Evolutionary conservation across 1,284 basidiomycete genomes (phyloP), one percentile per base, ranked within the genome.

Genomic region (Pseudozyma thailandica): DNA sequence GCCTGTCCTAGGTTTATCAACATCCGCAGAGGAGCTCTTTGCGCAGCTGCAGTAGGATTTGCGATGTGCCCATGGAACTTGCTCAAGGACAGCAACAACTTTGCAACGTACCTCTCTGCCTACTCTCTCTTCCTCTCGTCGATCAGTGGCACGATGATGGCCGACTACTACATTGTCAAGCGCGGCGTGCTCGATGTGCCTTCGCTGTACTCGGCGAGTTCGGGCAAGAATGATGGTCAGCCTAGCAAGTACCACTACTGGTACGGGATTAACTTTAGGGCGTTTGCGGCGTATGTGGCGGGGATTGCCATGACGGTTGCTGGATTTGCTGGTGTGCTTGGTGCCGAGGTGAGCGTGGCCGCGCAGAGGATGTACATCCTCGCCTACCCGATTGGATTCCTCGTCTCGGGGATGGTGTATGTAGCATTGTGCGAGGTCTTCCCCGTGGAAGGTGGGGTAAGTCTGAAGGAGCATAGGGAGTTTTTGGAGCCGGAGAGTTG

Each of bases 271-370:
- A 77, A 72, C 60, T 74, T 35, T 26, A 89, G 90, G 13, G 90
- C 90, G 2, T 91, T 90, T 62, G 86, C 86, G 0, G 89, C 89
- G 1, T 90, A 92, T 82, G 85, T 91, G 50, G 82, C 88, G 16
- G 91, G 92, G 18, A 91, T 94, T 69, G 85, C 90, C 20, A 90
- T 92, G 84, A 93, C 92, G 78, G 89, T 91, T 9, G 89, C 92
- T 23, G 91, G 85, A 89, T 90, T 78, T 87, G 88, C 9, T 87
- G 89, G 70, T 6, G 74, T 70, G 10, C 35, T 76, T 8, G 80
- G 77, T 0, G 76, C 79, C 26, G 53, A 62, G 1, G 76, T 84
- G 13, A 54, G 75, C 10, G 25, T 55, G 1, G 78, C 79, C 0
- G 78, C 78, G 9, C 54, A 66, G 10, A 63, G 81, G 35, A 72